Base-by-base conservation (phyloP, 2,329 filamentous ascomycete species). In the Aspergillus piperis region DNA sequence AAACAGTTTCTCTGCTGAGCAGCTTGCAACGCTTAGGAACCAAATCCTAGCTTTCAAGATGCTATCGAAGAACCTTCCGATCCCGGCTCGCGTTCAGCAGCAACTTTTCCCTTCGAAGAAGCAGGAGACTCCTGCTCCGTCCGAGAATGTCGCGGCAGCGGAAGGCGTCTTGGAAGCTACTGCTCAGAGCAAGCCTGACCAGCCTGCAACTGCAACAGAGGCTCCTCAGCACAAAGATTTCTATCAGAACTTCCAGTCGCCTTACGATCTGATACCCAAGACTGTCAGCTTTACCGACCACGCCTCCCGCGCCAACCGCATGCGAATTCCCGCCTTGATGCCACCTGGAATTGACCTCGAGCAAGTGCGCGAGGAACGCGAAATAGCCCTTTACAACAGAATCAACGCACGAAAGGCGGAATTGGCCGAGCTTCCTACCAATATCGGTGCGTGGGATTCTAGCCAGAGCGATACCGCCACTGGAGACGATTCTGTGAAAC, bases 41-140 rank as follows among this genome's bases (percentile, higher is more conserved):
- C 95, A 99, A 74, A 96, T 98, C 54, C 84, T 89, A 68, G 93
- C 94, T 0, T 98, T 97, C 78, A 96, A 96, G 77, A 84, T 92
- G 66, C 82, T 99, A 3, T 89, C 91, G 5, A 96, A 95, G 76
- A 96, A 96, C 67, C 83, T 90, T 13, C 89, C 92, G 0, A 86
- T 98, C 3, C 92, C 94, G 1, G 77, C 85, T 30, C 84, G 86
- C 63, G 85, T 96, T 65, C 92, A 96, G 73, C 90, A 94, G 71
- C 87, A 90, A 52, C 88, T 98, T 39, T 96, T 93, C 73, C 84
- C 89, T 48, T 88, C 75, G 73, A 70, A 78, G 64, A 77, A 77
- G 63, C 62, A 64, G 19, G 73, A 71, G 64, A 73, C 72, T 3
- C 75, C 77, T 21, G 71, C 75, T 10, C 75, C 75, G 8, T 68